These are phyloP conservation scores for Pseudocercospora fijiensis DNA, from an alignment of 2,329 filamentous ascomycete genomes.

Conservation along the genomic window DNA sequence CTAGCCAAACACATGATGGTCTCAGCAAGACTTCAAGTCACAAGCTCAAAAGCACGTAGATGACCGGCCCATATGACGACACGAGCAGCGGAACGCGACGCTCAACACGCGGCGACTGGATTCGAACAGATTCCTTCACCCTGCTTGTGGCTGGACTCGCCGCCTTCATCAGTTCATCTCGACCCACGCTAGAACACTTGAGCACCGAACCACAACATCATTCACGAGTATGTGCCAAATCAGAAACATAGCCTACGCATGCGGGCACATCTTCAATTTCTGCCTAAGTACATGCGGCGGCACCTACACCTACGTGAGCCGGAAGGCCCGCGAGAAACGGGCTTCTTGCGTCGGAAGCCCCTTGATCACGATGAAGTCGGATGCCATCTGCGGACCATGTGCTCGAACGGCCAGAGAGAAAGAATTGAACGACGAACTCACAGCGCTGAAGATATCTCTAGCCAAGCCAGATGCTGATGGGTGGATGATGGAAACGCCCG, in stretches of 20 bases:
- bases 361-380: constrained; percentile 29
- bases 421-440: constrained; percentile 6
- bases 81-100: not conserved
- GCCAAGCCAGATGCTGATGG: not conserved
- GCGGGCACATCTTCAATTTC: constrained; percentile 35
- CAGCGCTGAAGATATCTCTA: not conserved
- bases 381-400: constrained; percentile 28
- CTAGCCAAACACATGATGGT: not conserved
- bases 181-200: not conserved
- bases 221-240: constrained; percentile 41
- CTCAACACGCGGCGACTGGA: not conserved
- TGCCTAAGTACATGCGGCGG: constrained; percentile 39
- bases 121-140: not conserved
- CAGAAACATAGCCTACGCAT: constrained; percentile 36
- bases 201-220: not conserved
- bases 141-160: not conserved
- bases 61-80: not conserved
- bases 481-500: not conserved
- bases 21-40: not conserved
- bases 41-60: not conserved
- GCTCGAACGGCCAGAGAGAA: not conserved
- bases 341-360: constrained; percentile 34
- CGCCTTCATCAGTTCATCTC: not conserved
- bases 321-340: constrained; percentile 15
- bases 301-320: constrained; percentile 28